phyloP scores from a whole-genome alignment of 2,329 filamentous ascomycete species.

The Exophiala sideris region DNA sequence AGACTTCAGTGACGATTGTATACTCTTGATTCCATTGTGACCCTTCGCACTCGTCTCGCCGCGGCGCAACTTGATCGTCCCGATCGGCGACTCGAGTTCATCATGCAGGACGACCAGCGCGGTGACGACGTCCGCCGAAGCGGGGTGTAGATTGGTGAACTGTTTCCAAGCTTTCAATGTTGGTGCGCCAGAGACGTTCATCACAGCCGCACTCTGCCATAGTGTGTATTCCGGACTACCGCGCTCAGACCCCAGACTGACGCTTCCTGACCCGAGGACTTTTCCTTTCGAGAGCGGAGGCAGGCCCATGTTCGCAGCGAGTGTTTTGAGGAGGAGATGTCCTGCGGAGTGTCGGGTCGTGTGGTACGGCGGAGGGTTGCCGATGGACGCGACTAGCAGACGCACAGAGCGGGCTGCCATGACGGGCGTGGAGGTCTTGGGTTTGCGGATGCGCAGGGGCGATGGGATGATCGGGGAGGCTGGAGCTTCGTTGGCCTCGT shows the following conservation, averaged over 20 bases:
- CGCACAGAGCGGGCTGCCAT: conserved; percentile 33
- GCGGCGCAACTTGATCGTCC: conserved; percentile 61
- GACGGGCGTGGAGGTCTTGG: not conserved
- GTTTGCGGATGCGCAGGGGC: conserved; percentile 17
- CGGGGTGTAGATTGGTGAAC: conserved; percentile 34
- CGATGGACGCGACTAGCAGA: conserved; percentile 80
- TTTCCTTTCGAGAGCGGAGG: conserved; percentile 50
- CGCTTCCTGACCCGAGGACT: conserved; percentile 48
- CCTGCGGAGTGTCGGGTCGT: conserved; percentile 84
- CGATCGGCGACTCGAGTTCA: conserved; percentile 72
- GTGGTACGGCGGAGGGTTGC: conserved; percentile 74
- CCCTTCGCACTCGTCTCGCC: conserved; percentile 60
- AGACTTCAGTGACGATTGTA: conserved; percentile 33
- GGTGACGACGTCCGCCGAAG: conserved; percentile 34
- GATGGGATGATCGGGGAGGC: conserved; percentile 16
- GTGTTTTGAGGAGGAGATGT: conserved; percentile 67
- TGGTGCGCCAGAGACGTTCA: conserved; percentile 80
- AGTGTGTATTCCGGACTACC: conserved; percentile 58
- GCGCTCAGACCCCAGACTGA: conserved; percentile 46
- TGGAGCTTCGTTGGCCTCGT: not conserved
- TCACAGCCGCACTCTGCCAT: conserved; percentile 70
- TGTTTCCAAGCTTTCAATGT: conserved; percentile 64
- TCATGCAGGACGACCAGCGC: conserved; percentile 80
- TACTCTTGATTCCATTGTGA: conserved; percentile 72
- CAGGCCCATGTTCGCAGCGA: conserved; percentile 53